A percentile compares a stretch with the other conserved stretches of the same genome.
Evolutionary conservation across 345 rosid genomes (phyloP).

Genomic region (Populus nigra): DNA sequence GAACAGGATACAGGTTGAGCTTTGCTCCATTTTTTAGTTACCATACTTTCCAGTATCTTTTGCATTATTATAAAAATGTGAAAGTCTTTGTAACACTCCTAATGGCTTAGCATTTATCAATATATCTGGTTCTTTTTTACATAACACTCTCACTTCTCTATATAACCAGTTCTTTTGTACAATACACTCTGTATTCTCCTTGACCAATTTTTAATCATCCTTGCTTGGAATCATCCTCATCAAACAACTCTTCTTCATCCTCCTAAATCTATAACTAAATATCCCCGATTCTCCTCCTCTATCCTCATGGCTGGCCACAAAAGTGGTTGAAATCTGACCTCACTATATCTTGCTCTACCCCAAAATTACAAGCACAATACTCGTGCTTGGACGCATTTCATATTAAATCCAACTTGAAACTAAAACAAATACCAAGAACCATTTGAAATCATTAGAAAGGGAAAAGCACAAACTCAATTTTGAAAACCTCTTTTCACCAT

Average conservation of each 20-base stretch:
- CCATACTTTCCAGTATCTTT: not conserved
- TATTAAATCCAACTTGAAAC: not conserved
- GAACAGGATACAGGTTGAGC: slow-evolving; percentile 82
- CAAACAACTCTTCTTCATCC: not conserved
- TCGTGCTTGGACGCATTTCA: not conserved
- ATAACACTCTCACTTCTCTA: not conserved
- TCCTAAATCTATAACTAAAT: not conserved
- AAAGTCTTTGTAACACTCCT: not conserved
- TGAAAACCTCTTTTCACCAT: not conserved
- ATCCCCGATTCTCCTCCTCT: not conserved
- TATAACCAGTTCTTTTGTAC: not conserved
- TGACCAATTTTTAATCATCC: not conserved
- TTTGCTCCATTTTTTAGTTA: not conserved
- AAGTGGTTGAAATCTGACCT: too few species aligned
- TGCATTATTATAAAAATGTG: not conserved
- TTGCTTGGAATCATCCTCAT: not conserved
- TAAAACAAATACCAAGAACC: not conserved
- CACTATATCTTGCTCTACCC: not conserved
- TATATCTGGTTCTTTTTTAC: not conserved
- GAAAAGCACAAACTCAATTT: not conserved
- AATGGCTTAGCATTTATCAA: not conserved
- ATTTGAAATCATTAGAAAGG: not conserved
- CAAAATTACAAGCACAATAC: not conserved
- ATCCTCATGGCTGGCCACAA: not conserved
- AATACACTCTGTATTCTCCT: not conserved